These are phyloP conservation scores for Telfairia occidentalis DNA, from an alignment of 331 rosid genomes.

Conservation along the genomic window DNA sequence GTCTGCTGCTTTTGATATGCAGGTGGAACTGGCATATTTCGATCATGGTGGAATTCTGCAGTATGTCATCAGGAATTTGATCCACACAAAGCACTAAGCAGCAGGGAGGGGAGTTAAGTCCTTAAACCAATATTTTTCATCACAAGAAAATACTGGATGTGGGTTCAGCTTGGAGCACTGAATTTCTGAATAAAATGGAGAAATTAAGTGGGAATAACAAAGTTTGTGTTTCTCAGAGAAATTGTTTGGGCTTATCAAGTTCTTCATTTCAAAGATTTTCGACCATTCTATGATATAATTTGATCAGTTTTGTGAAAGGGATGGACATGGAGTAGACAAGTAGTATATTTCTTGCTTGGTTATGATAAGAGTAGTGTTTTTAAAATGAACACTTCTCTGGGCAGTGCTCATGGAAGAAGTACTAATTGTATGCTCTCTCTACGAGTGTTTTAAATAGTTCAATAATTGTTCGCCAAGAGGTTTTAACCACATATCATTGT, in stretches of 20 bases:
- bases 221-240: not conserved
- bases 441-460: not conserved
- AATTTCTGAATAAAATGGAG: not conserved
- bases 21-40: slow-evolving; percentile 82
- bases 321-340: not conserved
- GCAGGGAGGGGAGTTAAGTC: not conserved
- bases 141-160: not conserved
- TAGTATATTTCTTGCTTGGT: not conserved
- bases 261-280: not conserved
- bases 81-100: slow-evolving; percentile 5
- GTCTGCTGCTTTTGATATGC: slow-evolving; percentile 7
- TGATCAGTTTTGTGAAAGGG: not conserved
- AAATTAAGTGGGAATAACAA: not conserved
- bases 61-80: slow-evolving; percentile 57
- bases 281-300: not conserved
- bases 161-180: not conserved
- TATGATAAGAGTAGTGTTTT: too few relatives aligned
- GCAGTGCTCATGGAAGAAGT: too few relatives aligned
- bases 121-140: not conserved
- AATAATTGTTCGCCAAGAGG: not conserved
- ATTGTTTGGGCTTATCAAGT: not conserved
- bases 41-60: slow-evolving; percentile 79
- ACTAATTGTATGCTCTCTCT: too few relatives aligned
- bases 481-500: too few relatives aligned
- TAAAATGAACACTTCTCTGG: too few relatives aligned